Evolutionary conservation across 2,329 filamentous ascomycete species (phyloP).

Genomic region (Conoideocrella luteorostrata): DNA sequence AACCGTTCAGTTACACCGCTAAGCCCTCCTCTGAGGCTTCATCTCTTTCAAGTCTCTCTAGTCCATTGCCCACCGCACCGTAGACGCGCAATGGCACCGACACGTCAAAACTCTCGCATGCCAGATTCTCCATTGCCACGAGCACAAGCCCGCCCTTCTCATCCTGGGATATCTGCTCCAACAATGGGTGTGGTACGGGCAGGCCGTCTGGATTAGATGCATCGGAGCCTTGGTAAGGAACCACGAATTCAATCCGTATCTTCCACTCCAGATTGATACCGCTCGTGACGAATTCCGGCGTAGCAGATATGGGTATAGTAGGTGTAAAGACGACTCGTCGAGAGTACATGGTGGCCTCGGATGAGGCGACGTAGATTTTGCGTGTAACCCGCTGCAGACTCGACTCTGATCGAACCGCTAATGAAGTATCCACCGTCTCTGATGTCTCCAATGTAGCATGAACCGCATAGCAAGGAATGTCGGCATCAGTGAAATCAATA

Average conservation of each 20-base stretch:
- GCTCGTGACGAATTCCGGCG: slow-evolving; percentile 86
- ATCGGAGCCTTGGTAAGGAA: slow-evolving; percentile 47
- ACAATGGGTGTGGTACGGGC: slow-evolving; percentile 39
- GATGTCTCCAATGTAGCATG: slow-evolving; percentile 79
- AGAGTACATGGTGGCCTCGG: slow-evolving; percentile 78
- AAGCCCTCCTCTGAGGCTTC: slow-evolving; percentile 44
- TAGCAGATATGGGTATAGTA: slow-evolving; percentile 75
- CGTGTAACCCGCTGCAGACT: slow-evolving; percentile 84
- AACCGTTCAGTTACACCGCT: slow-evolving; percentile 25
- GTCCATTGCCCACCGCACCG: slow-evolving; percentile 51
- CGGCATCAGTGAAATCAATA: slow-evolving; percentile 73
- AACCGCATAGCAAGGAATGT: slow-evolving; percentile 79
- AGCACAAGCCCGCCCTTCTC: slow-evolving; percentile 68
- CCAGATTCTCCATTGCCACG: slow-evolving; percentile 69
- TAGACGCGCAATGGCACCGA: slow-evolving; percentile 80
- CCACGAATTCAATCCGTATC: slow-evolving; percentile 86
- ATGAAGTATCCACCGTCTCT: slow-evolving; percentile 71
- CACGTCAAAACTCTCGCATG: slow-evolving; percentile 87
- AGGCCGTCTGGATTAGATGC: slow-evolving; percentile 14
- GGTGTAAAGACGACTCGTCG: slow-evolving; percentile 73
- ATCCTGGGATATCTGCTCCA: slow-evolving; percentile 74
- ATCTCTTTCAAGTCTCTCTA: slow-evolving; percentile 51
- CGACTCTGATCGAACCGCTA: slow-evolving; percentile 78
- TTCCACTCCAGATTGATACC: slow-evolving; percentile 86
- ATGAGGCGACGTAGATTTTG: slow-evolving; percentile 69